These are phyloP conservation scores for Pythium diclinum DNA, from an alignment of 352 stramenopile species.

Conservation along the genomic window DNA sequence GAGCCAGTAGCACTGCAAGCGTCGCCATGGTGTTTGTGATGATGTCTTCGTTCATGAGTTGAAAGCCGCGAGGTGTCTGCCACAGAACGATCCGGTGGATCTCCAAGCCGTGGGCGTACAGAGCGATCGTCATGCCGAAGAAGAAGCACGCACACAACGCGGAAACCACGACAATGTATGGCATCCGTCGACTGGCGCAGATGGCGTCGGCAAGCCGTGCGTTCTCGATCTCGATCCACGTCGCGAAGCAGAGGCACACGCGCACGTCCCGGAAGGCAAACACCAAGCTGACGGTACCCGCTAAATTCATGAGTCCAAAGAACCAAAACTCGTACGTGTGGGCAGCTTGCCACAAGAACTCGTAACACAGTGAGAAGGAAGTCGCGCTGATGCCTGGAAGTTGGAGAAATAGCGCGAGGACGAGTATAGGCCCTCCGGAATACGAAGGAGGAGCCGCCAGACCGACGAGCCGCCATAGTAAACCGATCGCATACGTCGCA, in stretches of 20 bases:
- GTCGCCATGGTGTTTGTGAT: slow-evolving; percentile 6
- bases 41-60: slow-evolving; percentile 8
- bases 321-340: slow-evolving; percentile 18
- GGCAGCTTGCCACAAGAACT: slow-evolving; percentile 1
- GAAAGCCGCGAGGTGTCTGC: not conserved
- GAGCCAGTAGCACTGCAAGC: slow-evolving; percentile 1
- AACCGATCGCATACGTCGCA: not conserved
- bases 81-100: slow-evolving; percentile 5
- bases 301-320: slow-evolving; percentile 7
- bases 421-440: not conserved
- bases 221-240: slow-evolving; percentile 12
- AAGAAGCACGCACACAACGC: not conserved
- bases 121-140: not conserved
- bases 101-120: not conserved
- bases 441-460: not conserved
- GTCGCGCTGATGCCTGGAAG: not conserved
- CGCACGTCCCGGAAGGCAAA: slow-evolving; percentile 4
- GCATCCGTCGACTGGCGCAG: not conserved
- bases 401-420: slow-evolving; percentile 5
- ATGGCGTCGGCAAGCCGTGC: slow-evolving; percentile 1
- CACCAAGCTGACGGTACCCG: not conserved
- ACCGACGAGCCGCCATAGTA: not conserved
- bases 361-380: slow-evolving; percentile 1
- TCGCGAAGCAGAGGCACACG: not conserved
- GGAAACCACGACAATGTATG: not conserved